phyloP scores from a whole-genome alignment of 805 yeast species.

The Yamadazyma tumulicola region DNA sequence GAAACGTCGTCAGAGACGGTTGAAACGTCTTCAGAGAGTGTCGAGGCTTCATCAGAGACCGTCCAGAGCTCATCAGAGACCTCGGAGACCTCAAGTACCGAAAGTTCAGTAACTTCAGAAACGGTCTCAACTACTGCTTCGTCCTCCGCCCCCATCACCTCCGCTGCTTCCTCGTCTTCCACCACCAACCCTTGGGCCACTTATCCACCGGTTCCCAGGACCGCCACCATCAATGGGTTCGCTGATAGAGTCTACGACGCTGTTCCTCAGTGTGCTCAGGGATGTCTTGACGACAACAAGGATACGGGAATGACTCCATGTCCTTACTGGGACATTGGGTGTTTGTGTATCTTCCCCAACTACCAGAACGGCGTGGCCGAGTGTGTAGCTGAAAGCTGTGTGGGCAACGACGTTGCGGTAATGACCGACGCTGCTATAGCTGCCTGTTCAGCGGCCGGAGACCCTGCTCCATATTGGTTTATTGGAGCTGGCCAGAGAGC shows the following conservation, averaged over 20 bases:
- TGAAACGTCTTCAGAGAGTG: neutral
- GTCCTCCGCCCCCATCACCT: neutral
- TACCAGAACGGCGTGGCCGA: conserved; percentile 41
- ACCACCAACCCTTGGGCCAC: conserved; percentile 19
- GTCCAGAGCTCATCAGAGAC: too few species aligned
- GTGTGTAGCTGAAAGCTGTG: conserved; percentile 36
- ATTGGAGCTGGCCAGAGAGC: conserved; percentile 26
- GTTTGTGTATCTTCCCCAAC: conserved; percentile 46
- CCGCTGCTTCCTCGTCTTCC: neutral
- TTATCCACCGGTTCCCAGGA: conserved; percentile 41
- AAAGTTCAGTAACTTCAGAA: too few species aligned
- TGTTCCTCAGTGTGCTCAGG: conserved; percentile 39
- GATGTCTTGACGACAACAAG: conserved; percentile 32
- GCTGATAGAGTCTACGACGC: conserved; percentile 38
- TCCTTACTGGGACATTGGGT: conserved; percentile 50
- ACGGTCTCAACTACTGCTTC: conserved; percentile 4
- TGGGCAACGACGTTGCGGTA: conserved; percentile 27
- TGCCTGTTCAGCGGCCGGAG: conserved; percentile 28
- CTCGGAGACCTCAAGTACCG: too few species aligned
- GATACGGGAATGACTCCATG: conserved; percentile 40
- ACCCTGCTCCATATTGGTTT: conserved; percentile 29
- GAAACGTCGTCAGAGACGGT: neutral
- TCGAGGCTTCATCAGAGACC: neutral
- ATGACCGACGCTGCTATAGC: conserved; percentile 27
- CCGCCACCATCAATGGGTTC: conserved; percentile 45